Conservation (phyloP, 176 grass and related monocot genomes). For the Leersia perrieri region DNA sequence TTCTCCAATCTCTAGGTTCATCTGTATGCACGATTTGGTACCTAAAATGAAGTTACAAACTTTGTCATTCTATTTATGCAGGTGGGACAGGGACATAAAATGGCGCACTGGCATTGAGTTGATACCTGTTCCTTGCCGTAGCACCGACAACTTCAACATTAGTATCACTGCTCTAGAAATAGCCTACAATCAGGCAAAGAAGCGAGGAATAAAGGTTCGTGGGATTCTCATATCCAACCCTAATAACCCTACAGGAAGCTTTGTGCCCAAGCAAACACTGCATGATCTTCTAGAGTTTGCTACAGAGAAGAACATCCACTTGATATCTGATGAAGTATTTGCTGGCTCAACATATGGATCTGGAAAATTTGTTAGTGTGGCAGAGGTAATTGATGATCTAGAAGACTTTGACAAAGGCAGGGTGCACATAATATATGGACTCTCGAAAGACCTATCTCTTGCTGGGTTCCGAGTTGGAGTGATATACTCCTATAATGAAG, state of each 20-base stretch:
- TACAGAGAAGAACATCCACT: constrained; percentile 88
- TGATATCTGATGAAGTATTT: constrained; percentile 96
- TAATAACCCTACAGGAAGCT: constrained; percentile 81
- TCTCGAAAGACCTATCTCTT: constrained; percentile 84
- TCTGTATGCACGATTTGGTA: not conserved
- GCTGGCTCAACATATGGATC: constrained; percentile 74
- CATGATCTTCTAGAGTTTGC: constrained; percentile 68
- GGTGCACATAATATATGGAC: constrained; percentile 89
- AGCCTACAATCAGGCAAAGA: constrained; percentile 92
- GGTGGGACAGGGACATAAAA: constrained; percentile 94
- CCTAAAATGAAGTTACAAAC: not conserved
- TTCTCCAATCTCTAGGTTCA: not conserved
- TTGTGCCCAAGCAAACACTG: constrained; percentile 68
- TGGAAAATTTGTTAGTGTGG: constrained; percentile 68
- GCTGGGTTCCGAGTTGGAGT: constrained; percentile 77
- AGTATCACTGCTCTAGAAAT: constrained; percentile 75
- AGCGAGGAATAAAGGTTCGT: constrained; percentile 78
- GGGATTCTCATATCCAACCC: constrained; percentile 91
- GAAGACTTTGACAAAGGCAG: constrained; percentile 76
- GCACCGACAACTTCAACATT: constrained; percentile 82
- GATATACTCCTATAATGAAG: constrained; percentile 84
- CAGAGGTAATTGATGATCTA: constrained; percentile 56
- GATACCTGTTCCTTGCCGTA: constrained; percentile 89
- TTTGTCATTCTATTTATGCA: constrained; percentile 22
- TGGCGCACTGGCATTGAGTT: constrained; percentile 83